Evolutionary conservation across 2,329 filamentous ascomycete species (phyloP).

Genomic region (Paraconiothyrium brasiliense): DNA sequence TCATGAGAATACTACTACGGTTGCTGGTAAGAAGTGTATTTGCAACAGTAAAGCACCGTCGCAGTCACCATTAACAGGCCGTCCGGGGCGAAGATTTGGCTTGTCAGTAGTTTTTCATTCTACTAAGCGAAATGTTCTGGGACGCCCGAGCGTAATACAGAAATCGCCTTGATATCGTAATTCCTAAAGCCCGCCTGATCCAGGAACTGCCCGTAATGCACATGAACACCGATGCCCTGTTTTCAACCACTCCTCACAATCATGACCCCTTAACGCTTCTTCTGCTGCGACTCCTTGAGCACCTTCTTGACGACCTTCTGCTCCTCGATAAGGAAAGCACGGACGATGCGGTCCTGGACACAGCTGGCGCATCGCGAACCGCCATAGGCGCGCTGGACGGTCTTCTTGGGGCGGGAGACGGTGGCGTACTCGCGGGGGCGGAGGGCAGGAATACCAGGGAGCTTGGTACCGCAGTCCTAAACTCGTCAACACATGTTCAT

Average conservation of each 20-base stretch:
- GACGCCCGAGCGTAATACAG: conserved; percentile 43
- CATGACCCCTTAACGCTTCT: conserved; percentile 60
- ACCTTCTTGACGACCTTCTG: conserved; percentile 99
- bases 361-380: conserved; percentile 98
- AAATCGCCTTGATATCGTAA: conserved; percentile 50
- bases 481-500: conserved; percentile 14
- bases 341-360: conserved; percentile 96
- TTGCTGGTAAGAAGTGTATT: background rate
- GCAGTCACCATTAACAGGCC: background rate
- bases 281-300: conserved; percentile 95
- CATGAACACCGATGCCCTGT: conserved; percentile 53
- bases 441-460: conserved; percentile 96
- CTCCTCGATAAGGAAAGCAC: conserved; percentile 99
- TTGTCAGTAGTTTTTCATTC: conserved; percentile 43
- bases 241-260: conserved; percentile 42
- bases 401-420: conserved; percentile 99
- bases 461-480: conserved; percentile 98
- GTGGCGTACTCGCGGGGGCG: conserved; percentile 97
- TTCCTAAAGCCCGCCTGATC: conserved; percentile 46
- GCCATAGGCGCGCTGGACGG: conserved; percentile 95
- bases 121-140: conserved; percentile 46
- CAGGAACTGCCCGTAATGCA: conserved; percentile 53
- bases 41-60: background rate
- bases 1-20: background rate
- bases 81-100: conserved; percentile 25